Conservation (phyloP, 768 basidiomycete species). For the Tephrocybe sp. region DNA sequence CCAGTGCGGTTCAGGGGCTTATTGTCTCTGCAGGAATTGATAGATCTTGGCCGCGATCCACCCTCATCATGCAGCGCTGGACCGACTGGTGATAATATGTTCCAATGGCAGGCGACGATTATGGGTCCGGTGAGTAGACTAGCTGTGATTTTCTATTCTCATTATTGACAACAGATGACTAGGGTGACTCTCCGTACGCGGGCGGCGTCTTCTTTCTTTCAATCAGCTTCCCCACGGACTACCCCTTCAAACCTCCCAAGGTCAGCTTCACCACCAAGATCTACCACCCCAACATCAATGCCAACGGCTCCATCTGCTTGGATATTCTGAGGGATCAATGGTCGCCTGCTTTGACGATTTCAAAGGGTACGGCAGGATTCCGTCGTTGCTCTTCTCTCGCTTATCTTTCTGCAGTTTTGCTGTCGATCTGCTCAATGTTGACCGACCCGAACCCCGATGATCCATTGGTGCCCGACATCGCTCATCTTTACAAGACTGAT, state of each 20-base stretch:
- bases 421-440: conserved; percentile 99
- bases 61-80: conserved; percentile 99
- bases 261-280: conserved; percentile 99
- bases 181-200: conserved; percentile 98
- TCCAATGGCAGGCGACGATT: conserved; percentile 99
- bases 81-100: conserved; percentile 97
- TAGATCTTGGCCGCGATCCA: conserved; percentile 99
- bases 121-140: conserved; percentile 90
- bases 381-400: conserved; percentile 2
- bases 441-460: conserved; percentile 99
- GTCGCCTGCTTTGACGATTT: conserved; percentile 98
- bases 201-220: conserved; percentile 99
- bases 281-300: conserved; percentile 99
- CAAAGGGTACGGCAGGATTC: conserved; percentile 71
- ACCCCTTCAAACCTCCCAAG: conserved; percentile 99
- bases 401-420: conserved; percentile 58
- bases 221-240: conserved; percentile 94
- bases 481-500: conserved; percentile 99
- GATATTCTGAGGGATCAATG: conserved; percentile 99
- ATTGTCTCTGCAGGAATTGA: conserved; percentile 74
- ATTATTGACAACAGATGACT: conserved; percentile 21
- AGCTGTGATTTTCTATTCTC: conserved; percentile 12
- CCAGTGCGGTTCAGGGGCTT: conserved; percentile 19
- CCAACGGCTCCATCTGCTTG: conserved; percentile 97
- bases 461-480: conserved; percentile 97